Percentiles rank a stretch among this genome's conserved stretches.
These are phyloP conservation scores for Telfairia occidentalis DNA, from an alignment of 331 rosid genomes.

Conservation along the genomic window DNA sequence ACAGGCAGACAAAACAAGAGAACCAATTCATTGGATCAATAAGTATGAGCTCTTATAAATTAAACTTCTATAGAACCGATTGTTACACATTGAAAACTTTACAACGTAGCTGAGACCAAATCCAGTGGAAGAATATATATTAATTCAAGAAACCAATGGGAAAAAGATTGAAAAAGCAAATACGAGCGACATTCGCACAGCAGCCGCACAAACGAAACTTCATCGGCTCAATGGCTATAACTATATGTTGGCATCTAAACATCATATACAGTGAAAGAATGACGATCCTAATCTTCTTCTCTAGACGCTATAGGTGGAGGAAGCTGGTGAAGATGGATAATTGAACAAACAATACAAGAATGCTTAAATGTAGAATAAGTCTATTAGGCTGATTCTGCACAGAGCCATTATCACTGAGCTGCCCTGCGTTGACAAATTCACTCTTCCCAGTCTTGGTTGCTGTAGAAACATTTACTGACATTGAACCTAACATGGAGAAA, in stretches of 20 bases:
- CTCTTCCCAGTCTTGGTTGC: slow-evolving; percentile 48
- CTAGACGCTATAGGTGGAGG: slow-evolving; percentile 34
- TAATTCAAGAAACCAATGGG: neutral
- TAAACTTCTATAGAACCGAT: slow-evolving; percentile 3
- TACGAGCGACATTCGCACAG: neutral
- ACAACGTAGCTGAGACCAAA: neutral
- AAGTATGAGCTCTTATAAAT: neutral
- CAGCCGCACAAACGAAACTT: neutral
- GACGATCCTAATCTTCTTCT: neutral
- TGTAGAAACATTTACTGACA: slow-evolving; percentile 74
- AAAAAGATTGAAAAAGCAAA: neutral
- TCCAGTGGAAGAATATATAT: neutral
- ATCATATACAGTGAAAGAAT: slow-evolving; percentile 8
- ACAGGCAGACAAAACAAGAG: no score
- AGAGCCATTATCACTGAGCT: slow-evolving; percentile 40
- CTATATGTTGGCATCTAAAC: neutral
- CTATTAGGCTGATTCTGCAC: slow-evolving; percentile 19
- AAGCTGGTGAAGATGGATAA: slow-evolving; percentile 26
- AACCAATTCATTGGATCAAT: neutral
- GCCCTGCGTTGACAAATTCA: slow-evolving; percentile 71
- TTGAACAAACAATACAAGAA: slow-evolving; percentile 30
- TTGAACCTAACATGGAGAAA: slow-evolving; percentile 43
- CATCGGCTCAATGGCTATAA: neutral
- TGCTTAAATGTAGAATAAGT: slow-evolving; percentile 16
- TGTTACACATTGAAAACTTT: neutral